Conservation (phyloP, 2,329 filamentous ascomycete species). For the Intubia oerlemansii region DNA sequence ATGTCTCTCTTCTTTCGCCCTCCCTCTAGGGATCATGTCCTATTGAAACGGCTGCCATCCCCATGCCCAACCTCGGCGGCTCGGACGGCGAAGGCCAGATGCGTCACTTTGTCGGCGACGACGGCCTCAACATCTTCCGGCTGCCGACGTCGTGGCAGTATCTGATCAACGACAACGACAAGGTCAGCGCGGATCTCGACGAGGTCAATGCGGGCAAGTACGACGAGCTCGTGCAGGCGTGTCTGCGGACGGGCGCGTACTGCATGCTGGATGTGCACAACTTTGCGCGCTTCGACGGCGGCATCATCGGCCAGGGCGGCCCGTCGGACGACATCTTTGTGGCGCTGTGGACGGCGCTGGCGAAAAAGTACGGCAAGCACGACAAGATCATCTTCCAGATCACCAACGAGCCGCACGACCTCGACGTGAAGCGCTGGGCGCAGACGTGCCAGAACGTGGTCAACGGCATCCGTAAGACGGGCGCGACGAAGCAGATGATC, state of each 20-base stretch:
- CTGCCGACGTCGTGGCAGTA: slow-evolving; percentile 34
- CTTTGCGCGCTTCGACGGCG: slow-evolving; percentile 37
- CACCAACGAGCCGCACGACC: slow-evolving; percentile 49
- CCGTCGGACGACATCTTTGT: slow-evolving; percentile 40
- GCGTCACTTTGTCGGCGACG: slow-evolving; percentile 31
- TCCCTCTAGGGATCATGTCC: slow-evolving; percentile 1
- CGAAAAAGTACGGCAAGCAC: slow-evolving; percentile 32
- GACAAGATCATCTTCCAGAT: slow-evolving; percentile 38
- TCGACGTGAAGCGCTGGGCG: slow-evolving; percentile 35
- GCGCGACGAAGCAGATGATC: slow-evolving; percentile 37
- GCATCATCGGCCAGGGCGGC: slow-evolving; percentile 43
- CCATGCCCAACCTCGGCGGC: slow-evolving; percentile 12
- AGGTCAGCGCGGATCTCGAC: slow-evolving; percentile 22
- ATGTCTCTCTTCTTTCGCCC: too few relatives aligned
- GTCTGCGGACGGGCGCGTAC: slow-evolving; percentile 22
- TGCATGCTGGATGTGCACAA: slow-evolving; percentile 33
- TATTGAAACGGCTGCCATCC: slow-evolving; percentile 8
- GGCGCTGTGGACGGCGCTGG: slow-evolving; percentile 34
- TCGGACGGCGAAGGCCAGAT: slow-evolving; percentile 23
- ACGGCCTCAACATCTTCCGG: slow-evolving; percentile 33
- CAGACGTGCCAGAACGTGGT: slow-evolving; percentile 39
- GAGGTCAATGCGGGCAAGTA: slow-evolving; percentile 21
- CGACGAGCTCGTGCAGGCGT: slow-evolving; percentile 26
- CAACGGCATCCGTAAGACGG: slow-evolving; percentile 42
- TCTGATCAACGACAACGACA: slow-evolving; percentile 20